Conservation (phyloP, 2,329 filamentous ascomycete species). For the Penicillium sp. region DNA sequence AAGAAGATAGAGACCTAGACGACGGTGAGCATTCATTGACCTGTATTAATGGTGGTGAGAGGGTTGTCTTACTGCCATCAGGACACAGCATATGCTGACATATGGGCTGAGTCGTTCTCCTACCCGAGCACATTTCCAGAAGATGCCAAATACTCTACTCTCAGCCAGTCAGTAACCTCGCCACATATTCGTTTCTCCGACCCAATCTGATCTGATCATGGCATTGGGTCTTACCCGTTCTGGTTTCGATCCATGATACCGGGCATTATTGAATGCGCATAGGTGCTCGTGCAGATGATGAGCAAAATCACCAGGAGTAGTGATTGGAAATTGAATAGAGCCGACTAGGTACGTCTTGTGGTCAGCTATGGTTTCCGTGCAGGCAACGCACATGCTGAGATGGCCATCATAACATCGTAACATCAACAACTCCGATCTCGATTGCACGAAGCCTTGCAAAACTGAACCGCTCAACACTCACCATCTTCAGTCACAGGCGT, state of each 20-base stretch:
- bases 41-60: background rate
- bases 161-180: slow-evolving; percentile 5
- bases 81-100: slow-evolving; percentile 85
- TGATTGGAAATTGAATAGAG: slow-evolving; percentile 98
- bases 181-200: background rate
- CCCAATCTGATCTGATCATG: slow-evolving; percentile 1
- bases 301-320: slow-evolving; percentile 91
- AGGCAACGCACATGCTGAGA: slow-evolving; percentile 4
- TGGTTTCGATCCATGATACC: slow-evolving; percentile 90
- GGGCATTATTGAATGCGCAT: slow-evolving; percentile 86
- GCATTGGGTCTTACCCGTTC: slow-evolving; percentile 63
- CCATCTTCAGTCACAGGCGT: slow-evolving; percentile 28
- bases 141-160: slow-evolving; percentile 72
- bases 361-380: slow-evolving; percentile 8
- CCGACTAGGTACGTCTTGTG: slow-evolving; percentile 59
- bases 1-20: slow-evolving; percentile 34
- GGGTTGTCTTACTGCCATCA: slow-evolving; percentile 75
- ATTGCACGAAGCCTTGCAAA: background rate
- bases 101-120: slow-evolving; percentile 93
- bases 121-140: slow-evolving; percentile 93
- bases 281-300: slow-evolving; percentile 92
- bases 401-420: slow-evolving; percentile 3
- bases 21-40: slow-evolving; percentile 6
- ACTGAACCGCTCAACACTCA: slow-evolving; percentile 19
- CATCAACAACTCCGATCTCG: slow-evolving; percentile 3